These are phyloP conservation scores for Ophiobolus disseminans DNA, from an alignment of 2,329 filamentous ascomycete genomes.

Conservation along the genomic window DNA sequence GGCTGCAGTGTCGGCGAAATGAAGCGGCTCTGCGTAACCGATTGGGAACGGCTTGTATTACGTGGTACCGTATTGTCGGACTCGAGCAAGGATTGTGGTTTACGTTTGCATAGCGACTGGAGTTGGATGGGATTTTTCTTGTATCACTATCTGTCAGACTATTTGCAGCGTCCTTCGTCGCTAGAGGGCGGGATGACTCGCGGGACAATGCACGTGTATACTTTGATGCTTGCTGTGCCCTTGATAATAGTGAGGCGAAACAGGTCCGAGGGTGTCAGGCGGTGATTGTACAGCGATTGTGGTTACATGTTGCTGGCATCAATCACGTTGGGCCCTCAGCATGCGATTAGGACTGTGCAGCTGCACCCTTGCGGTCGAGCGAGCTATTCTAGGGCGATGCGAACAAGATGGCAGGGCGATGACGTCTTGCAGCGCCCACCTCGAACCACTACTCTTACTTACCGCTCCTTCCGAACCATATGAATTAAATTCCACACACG, in stretches of 20 bases:
- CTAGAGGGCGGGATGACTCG: conserved; percentile 2
- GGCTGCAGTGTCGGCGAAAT: conserved; percentile 68
- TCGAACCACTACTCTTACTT: conserved; percentile 4
- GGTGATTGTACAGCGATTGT: background rate
- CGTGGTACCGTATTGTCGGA: conserved; percentile 2
- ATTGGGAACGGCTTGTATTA: background rate
- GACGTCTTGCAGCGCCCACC: conserved; percentile 11
- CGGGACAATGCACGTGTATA: too few species aligned
- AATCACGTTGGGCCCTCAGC: background rate
- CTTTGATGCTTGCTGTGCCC: too few species aligned
- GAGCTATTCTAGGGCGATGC: conserved; percentile 2
- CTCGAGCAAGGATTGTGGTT: too few species aligned
- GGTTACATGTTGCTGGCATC: background rate
- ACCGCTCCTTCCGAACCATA: conserved; percentile 11
- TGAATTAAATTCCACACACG: conserved; percentile 1
- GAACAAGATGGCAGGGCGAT: conserved; percentile 1
- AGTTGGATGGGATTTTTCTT: conserved; percentile 5
- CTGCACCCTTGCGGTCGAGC: too few species aligned
- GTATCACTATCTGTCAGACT: conserved; percentile 5
- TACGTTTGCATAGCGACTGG: conserved; percentile 24
- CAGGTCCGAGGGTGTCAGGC: background rate
- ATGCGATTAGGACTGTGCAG: background rate
- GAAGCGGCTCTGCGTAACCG: conserved; percentile 18
- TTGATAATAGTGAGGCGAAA: too few species aligned
- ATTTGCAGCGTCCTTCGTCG: background rate